Percentiles rank a stretch among this genome's conserved stretches.
These are phyloP conservation scores for Ustilago tritici DNA, from an alignment of 1,284 basidiomycete genomes.

Conservation along the genomic window DNA sequence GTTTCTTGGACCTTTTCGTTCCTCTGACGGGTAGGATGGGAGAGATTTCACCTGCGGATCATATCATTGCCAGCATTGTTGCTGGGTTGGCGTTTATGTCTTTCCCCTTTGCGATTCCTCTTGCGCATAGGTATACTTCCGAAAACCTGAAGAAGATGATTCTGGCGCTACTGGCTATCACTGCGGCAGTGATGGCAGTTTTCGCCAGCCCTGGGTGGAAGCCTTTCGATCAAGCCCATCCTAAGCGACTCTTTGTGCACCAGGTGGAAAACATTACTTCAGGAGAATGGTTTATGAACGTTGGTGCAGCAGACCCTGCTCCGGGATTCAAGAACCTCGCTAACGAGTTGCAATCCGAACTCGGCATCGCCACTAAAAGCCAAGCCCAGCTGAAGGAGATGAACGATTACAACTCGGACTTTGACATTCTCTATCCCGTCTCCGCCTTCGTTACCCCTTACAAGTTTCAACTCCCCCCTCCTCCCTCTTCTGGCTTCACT, in stretches of 20 bases:
- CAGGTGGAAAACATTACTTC: constrained; percentile 82
- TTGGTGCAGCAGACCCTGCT: constrained; percentile 86
- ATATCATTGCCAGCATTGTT: constrained; percentile 81
- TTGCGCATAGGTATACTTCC: constrained; percentile 78
- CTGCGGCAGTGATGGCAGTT: constrained; percentile 74
- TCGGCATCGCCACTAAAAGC: constrained; percentile 72
- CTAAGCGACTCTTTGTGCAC: constrained; percentile 86
- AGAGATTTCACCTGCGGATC: constrained; percentile 76
- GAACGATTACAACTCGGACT: constrained; percentile 64
- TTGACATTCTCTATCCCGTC: constrained; percentile 77
- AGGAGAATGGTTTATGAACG: constrained; percentile 81
- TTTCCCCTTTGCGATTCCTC: constrained; percentile 75
- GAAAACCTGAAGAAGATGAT: constrained; percentile 71
- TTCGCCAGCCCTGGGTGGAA: constrained; percentile 74
- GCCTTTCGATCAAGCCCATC: constrained; percentile 86
- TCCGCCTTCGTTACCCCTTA: constrained; percentile 81
- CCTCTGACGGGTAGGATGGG: constrained; percentile 79
- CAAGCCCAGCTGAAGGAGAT: constrained; percentile 67
- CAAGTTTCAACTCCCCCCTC: constrained; percentile 76
- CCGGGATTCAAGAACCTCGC: constrained; percentile 79
- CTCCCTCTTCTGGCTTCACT: constrained; percentile 58
- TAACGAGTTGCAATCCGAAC: constrained; percentile 75
- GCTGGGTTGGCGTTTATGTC: constrained; percentile 74
- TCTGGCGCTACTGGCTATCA: constrained; percentile 72
- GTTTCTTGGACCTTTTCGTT: constrained; percentile 86